Conservation (phyloP, 2,329 filamentous ascomycete species). For the Xylaria digitata region DNA sequence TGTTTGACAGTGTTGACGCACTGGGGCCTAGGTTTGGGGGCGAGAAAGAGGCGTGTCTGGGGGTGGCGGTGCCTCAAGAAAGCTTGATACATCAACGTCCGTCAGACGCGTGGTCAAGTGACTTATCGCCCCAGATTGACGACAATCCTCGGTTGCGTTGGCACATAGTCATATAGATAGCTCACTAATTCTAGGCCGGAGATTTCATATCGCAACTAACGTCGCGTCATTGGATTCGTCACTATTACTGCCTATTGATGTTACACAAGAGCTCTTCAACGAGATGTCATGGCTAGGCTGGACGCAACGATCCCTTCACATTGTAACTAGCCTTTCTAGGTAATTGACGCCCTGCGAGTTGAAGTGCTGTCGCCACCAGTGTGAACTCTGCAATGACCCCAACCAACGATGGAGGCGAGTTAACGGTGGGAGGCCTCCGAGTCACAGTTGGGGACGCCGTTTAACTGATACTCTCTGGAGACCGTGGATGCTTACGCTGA, state of each 20-base stretch:
- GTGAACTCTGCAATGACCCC: neutral
- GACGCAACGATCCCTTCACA: neutral
- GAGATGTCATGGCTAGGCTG: neutral
- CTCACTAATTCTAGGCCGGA: neutral
- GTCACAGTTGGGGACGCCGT: neutral
- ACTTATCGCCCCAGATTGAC: slow-evolving; percentile 24
- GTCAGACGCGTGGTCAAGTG: slow-evolving; percentile 39
- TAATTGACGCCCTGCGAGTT: neutral
- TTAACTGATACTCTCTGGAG: neutral
- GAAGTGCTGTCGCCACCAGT: neutral
- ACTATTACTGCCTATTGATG: slow-evolving; percentile 2
- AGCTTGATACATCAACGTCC: slow-evolving; percentile 7
- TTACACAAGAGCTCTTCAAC: slow-evolving; percentile 6
- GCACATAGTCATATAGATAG: slow-evolving; percentile 7
- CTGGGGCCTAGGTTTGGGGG: slow-evolving; percentile 29
- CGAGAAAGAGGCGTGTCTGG: slow-evolving; percentile 31
- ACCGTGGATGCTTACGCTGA: neutral
- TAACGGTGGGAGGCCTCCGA: neutral
- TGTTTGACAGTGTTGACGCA: slow-evolving; percentile 39
- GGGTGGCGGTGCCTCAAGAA: slow-evolving; percentile 38
- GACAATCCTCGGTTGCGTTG: slow-evolving; percentile 9
- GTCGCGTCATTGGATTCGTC: slow-evolving; percentile 17
- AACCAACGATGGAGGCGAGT: neutral
- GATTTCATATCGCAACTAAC: slow-evolving; percentile 2
- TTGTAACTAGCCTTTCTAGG: neutral